Evolutionary conservation across 2,329 filamentous ascomycete species (phyloP).

Genomic region (Periglandula ipomoeae): DNA sequence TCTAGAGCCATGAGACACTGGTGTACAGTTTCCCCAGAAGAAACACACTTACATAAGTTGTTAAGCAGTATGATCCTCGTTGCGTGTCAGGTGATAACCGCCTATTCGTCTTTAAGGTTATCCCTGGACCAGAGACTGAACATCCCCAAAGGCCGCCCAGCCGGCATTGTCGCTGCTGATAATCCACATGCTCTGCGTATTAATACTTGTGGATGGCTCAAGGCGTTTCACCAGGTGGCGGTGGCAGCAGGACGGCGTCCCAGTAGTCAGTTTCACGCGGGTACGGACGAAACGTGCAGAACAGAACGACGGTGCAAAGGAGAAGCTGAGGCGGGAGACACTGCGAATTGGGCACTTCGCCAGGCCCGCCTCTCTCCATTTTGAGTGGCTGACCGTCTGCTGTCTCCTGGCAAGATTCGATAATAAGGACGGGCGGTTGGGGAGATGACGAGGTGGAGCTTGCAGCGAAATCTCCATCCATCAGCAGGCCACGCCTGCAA

Average conservation of each 20-base stretch:
- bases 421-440: not conserved
- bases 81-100: not conserved
- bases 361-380: too few species aligned
- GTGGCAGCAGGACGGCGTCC: not conserved
- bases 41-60: too few species aligned
- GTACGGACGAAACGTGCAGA: not conserved
- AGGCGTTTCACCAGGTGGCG: constrained; percentile 2
- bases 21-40: not conserved
- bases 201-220: not conserved
- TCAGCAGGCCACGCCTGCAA: not conserved
- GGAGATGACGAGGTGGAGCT: not conserved
- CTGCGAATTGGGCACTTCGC: too few species aligned
- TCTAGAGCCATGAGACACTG: not conserved
- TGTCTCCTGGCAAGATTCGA: too few species aligned
- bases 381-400: too few species aligned
- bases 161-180: not conserved
- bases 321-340: not conserved
- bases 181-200: not conserved
- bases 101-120: too few species aligned
- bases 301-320: not conserved
- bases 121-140: too few species aligned
- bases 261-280: not conserved
- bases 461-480: not conserved
- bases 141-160: too few species aligned
- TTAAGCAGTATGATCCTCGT: not conserved